These are phyloP conservation scores for Lactifluus hygrophoroides DNA, from an alignment of 768 basidiomycete species.

Conservation along the genomic window DNA sequence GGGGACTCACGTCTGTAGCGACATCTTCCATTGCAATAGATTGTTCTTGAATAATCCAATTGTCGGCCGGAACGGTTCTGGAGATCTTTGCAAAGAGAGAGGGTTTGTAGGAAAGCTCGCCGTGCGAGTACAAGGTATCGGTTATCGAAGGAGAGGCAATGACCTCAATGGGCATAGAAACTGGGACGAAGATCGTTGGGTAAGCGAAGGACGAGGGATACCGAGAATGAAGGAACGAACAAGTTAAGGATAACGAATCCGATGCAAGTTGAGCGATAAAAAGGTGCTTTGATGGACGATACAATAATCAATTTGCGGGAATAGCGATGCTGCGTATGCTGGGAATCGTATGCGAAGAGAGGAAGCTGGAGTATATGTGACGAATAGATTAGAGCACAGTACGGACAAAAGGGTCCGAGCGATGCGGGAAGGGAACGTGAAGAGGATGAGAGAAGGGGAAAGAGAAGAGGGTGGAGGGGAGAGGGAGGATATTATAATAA, in stretches of 20 bases:
- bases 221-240: slow-evolving; percentile 24
- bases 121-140: slow-evolving; percentile 31
- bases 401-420: slow-evolving; percentile 27
- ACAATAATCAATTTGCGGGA: slow-evolving; percentile 41
- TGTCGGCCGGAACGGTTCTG: slow-evolving; percentile 27
- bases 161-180: slow-evolving; percentile 66
- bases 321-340: slow-evolving; percentile 33
- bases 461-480: background rate
- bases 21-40: slow-evolving; percentile 17
- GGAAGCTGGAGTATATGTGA: slow-evolving; percentile 15
- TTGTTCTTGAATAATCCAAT: slow-evolving; percentile 46
- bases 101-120: slow-evolving; percentile 28
- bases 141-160: slow-evolving; percentile 41
- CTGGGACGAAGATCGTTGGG: slow-evolving; percentile 21
- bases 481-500: slow-evolving; percentile 13
- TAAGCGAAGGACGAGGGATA: slow-evolving; percentile 24
- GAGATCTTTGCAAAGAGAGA: slow-evolving; percentile 29
- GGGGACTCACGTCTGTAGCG: slow-evolving; percentile 17
- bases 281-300: slow-evolving; percentile 36
- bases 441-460: slow-evolving; percentile 11
- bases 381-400: slow-evolving; percentile 22
- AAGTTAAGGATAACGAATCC: slow-evolving; percentile 46
- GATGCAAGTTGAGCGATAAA: slow-evolving; percentile 42
- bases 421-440: slow-evolving; percentile 8
- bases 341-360: slow-evolving; percentile 23